Evolutionary conservation across 768 basidiomycete genomes (phyloP).

Genomic region (Trametes gibbosa): DNA sequence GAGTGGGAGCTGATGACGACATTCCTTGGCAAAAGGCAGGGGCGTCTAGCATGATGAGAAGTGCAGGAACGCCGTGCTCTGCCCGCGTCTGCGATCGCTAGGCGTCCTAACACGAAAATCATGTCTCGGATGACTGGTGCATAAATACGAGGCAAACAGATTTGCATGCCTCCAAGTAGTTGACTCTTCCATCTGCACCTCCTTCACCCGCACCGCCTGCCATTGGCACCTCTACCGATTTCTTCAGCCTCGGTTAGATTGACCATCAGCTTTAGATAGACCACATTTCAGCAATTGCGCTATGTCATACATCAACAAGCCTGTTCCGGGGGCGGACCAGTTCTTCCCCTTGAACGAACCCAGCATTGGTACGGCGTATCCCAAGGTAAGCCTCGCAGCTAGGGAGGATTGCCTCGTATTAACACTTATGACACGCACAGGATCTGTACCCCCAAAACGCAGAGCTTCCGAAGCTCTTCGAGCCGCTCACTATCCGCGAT

Average conservation of each 20-base stretch:
- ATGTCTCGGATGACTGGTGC: no score
- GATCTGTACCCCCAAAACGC: conserved; percentile 46
- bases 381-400: conserved; percentile 26
- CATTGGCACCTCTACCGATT: no score
- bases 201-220: no score
- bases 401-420: neutral
- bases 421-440: conserved; percentile 12
- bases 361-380: conserved; percentile 43
- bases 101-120: no score
- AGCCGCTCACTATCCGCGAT: conserved; percentile 58
- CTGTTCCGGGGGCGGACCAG: conserved; percentile 48
- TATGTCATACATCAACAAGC: conserved; percentile 40
- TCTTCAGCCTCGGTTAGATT: neutral
- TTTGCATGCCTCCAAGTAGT: no score
- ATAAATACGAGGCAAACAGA: no score
- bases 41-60: neutral
- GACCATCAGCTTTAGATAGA: neutral
- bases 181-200: no score
- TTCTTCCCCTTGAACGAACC: conserved; percentile 64
- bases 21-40: neutral
- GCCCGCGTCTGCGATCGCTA: neutral
- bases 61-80: neutral
- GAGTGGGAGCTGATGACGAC: conserved; percentile 4
- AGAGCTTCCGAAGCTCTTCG: conserved; percentile 57
- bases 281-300: neutral